These are phyloP conservation scores for Exophiala dermatitidis DNA, from an alignment of 2,329 filamentous ascomycete species.

Conservation along the genomic window DNA sequence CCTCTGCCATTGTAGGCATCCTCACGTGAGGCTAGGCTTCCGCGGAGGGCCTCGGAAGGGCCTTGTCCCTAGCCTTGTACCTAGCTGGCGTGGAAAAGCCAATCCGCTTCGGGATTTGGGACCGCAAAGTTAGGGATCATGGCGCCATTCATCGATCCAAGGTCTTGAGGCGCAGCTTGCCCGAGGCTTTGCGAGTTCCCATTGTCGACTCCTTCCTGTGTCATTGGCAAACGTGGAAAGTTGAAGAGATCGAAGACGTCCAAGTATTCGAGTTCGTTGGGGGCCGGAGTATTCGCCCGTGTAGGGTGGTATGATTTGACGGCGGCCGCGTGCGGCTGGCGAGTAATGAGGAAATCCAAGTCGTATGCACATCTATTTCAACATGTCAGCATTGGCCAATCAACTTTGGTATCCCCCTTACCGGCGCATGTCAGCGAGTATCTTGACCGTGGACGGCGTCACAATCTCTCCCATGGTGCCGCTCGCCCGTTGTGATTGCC, in stretches of 20 bases:
- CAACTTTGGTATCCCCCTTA: slow-evolving; percentile 53
- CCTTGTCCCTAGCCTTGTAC: background rate
- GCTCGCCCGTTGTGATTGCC: slow-evolving; percentile 61
- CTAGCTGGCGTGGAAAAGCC: slow-evolving; percentile 30
- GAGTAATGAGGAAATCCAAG: slow-evolving; percentile 78
- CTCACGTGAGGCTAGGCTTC: background rate
- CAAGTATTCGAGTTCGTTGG: slow-evolving; percentile 80
- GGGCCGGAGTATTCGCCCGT: slow-evolving; percentile 61
- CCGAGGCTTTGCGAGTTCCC: slow-evolving; percentile 7
- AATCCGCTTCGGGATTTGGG: slow-evolving; percentile 42
- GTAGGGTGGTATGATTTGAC: slow-evolving; percentile 36
- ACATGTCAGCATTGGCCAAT: slow-evolving; percentile 14
- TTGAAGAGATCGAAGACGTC: slow-evolving; percentile 97
- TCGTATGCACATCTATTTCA: slow-evolving; percentile 43
- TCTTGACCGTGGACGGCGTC: slow-evolving; percentile 75
- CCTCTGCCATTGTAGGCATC: background rate
- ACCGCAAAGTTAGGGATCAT: slow-evolving; percentile 43
- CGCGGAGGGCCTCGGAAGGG: background rate
- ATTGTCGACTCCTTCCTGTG: slow-evolving; percentile 24
- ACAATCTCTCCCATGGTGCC: slow-evolving; percentile 60
- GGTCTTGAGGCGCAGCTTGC: slow-evolving; percentile 15
- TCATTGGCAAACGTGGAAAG: slow-evolving; percentile 61
- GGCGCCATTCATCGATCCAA: slow-evolving; percentile 32
- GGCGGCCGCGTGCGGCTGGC: slow-evolving; percentile 53
- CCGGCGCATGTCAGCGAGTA: slow-evolving; percentile 82